Evolutionary conservation across 1,284 basidiomycete species (phyloP), one percentile per base, ranked within the genome.

Genomic region (Cutaneotrichosporon dermatis): DNA sequence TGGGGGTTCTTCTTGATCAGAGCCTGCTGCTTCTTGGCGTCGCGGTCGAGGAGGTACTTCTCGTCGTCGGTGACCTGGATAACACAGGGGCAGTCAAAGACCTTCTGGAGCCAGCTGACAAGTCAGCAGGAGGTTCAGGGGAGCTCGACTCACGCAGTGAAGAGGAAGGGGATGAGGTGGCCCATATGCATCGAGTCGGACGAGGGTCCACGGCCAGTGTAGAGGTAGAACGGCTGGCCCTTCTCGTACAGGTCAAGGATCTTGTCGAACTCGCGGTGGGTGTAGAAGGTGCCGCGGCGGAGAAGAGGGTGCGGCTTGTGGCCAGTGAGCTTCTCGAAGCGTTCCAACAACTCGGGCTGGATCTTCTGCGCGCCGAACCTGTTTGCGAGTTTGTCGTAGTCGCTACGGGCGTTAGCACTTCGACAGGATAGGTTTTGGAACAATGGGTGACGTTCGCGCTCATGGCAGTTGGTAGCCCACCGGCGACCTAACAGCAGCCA

Each of bases 11-110:
- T 76, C 66, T 76, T 76, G 66, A 71, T 63, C 46, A 72, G 61
- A 16, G 74, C 73, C 44, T 70, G 70, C 64, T 77, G 75, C 61
- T 76, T 76, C 68, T 78, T 79, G 58, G 70, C 59, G 64, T 92
- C 87, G 55, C 92, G 89, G 79, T 98, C 96, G 83, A 99, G 96
- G 57, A 99, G 79, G 82, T 99, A 99, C 79, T 99, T 99, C 77
- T 99, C 96, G 77, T 99, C 96, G 73, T 99, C 96, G 52, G 95
- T 99, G 6, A 99, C 83, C 76, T 99, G 95, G 56, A 99, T 83
- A 56, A 99, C 96, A 41, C 97, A 81, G 4, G 95, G 93, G 11
- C 92, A 91, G 67, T 94, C 85, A 75, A 99, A 98, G 33, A 96
- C 92, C 56, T 96, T 92, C 79, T 99, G 95, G 61, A 99, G 79